These are phyloP conservation scores for Pleurotus giganteus DNA, from an alignment of 768 basidiomycete genomes.

Conservation along the genomic window DNA sequence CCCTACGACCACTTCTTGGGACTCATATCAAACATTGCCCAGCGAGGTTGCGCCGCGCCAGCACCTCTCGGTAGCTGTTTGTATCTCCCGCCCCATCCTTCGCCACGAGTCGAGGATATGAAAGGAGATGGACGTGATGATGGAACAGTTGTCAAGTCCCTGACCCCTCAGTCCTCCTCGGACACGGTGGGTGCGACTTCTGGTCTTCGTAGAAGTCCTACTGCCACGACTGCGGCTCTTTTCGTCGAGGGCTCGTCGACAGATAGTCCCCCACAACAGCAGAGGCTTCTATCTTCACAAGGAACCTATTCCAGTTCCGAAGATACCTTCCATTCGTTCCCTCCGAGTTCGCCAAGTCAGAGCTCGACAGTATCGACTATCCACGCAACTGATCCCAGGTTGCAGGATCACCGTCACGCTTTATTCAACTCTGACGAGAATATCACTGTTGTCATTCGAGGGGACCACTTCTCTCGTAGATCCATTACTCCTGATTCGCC, in stretches of 20 bases:
- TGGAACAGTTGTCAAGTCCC: not conserved
- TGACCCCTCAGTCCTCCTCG: not conserved
- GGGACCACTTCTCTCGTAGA: not conserved
- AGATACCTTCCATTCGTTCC: conserved; percentile 3
- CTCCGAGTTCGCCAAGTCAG: conserved; percentile 2
- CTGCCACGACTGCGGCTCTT: not conserved
- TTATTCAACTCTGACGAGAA: conserved; percentile 9
- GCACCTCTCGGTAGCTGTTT: conserved; percentile 3
- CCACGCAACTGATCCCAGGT: not conserved
- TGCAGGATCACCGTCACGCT: not conserved
- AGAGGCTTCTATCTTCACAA: not conserved
- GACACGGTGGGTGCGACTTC: not conserved
- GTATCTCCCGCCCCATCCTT: not conserved
- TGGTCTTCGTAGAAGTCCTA: not conserved
- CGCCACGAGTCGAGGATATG: conserved; percentile 8
- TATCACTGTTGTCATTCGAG: conserved; percentile 5
- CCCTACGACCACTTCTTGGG: not conserved
- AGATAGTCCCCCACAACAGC: not conserved
- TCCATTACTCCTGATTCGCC: conserved; percentile 1
- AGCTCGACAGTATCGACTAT: not conserved
- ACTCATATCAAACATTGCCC: conserved; percentile 1
- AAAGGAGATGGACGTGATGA: conserved; percentile 1
- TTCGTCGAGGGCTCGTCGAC: not conserved
- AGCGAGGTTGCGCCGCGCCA: not conserved
- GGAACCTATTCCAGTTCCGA: not conserved